Conservation (phyloP, 768 basidiomycete species). For the Amanita subjunquillea region DNA sequence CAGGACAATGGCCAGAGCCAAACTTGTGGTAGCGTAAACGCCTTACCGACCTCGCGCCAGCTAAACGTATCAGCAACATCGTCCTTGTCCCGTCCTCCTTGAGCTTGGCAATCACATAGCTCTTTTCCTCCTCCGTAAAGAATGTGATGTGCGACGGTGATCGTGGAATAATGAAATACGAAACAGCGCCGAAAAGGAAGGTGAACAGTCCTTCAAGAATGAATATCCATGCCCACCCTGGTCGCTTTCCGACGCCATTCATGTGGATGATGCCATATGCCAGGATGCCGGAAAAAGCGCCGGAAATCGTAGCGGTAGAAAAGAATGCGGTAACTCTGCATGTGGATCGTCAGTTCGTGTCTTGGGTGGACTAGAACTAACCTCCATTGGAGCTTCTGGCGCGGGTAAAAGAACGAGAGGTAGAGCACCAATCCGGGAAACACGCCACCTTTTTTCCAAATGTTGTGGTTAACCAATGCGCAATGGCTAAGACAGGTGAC, state of each 20-base stretch:
- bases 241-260: conserved; percentile 39
- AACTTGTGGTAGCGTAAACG: conserved; percentile 43
- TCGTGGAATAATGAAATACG: conserved; percentile 23
- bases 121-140: conserved; percentile 38
- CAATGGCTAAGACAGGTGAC: neutral
- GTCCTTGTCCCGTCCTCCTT: conserved; percentile 30
- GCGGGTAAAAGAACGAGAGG: conserved; percentile 45
- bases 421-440: conserved; percentile 50
- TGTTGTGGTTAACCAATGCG: neutral
- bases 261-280: conserved; percentile 58
- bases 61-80: conserved; percentile 39
- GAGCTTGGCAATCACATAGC: conserved; percentile 30
- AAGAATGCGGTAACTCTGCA: conserved; percentile 37
- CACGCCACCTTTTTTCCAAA: conserved; percentile 34
- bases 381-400: conserved; percentile 40
- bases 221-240: conserved; percentile 66
- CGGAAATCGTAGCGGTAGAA: conserved; percentile 45
- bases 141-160: conserved; percentile 26
- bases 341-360: conserved; percentile 5
- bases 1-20: conserved; percentile 37
- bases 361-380: conserved; percentile 9
- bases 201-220: conserved; percentile 62
- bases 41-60: conserved; percentile 43
- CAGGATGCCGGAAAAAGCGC: conserved; percentile 61
- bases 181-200: conserved; percentile 38